These are phyloP conservation scores for Oryza glumipatula DNA, from an alignment of 176 grass and related monocot genomes.

Conservation along the genomic window DNA sequence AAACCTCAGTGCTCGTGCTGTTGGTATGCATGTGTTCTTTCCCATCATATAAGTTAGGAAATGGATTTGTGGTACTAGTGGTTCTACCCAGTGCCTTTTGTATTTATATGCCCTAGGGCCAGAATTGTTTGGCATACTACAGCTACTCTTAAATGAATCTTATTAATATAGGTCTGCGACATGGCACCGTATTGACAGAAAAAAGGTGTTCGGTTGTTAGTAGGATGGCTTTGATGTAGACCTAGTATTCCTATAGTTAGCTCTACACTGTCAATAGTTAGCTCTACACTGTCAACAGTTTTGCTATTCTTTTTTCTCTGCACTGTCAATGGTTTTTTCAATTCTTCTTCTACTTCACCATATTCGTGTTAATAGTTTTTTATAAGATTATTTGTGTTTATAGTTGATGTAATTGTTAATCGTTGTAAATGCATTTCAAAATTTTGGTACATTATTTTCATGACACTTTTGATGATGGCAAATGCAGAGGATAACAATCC, in stretches of 20 bases:
- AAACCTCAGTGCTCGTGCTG: neutral
- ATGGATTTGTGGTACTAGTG: neutral
- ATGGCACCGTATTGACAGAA: neutral
- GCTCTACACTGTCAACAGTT: neutral
- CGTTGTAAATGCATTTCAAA: neutral
- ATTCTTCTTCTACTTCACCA: neutral
- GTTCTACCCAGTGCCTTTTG: neutral
- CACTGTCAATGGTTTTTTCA: neutral
- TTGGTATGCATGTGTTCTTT: neutral
- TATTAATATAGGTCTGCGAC: neutral
- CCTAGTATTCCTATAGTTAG: neutral
- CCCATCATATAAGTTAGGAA: neutral
- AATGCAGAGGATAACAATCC: slow-evolving; percentile 69
- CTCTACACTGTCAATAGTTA: neutral
- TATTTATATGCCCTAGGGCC: neutral
- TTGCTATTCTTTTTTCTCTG: neutral
- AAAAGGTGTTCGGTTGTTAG: neutral
- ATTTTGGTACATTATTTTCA: slow-evolving; percentile 8
- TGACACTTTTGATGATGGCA: slow-evolving; percentile 1
- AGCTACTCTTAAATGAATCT: neutral
- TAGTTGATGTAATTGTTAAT: neutral
- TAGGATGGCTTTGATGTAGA: neutral
- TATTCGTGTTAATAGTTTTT: neutral
- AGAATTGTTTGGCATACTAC: neutral
- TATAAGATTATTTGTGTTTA: neutral